Evolutionary conservation across 495 filamentous ascomycete genomes (phyloP), one percentile per base, ranked within the genome.

Genomic region (Stereocaulon alpinum): DNA sequence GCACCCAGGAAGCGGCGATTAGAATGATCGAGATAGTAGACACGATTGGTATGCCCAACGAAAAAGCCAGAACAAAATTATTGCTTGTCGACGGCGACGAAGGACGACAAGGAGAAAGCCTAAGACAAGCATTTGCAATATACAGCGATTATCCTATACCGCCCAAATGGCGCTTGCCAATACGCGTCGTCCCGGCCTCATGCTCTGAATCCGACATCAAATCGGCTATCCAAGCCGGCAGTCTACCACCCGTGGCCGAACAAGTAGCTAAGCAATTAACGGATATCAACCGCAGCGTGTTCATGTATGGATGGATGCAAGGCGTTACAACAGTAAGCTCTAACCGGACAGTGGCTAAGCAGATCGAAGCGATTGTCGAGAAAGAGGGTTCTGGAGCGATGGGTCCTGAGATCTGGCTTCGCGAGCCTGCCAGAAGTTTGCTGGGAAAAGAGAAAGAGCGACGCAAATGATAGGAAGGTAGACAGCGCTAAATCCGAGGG

Each of bases 1-100:
- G 82, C 67, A 87, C 85, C 1, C 63, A 70, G 22, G 80, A 84
- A 63, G 86, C 86, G 0, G 81, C 78, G 1, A 72, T 67, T 18
- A 76, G 83, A 27, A 85, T 88, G 80, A 74, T 75, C 14, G 81
- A 86, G 58, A 86, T 89, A 58, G 82, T 88, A 11, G 69, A 80
- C 40, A 80, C 74, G 0, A 83, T 89, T 49, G 86, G 82, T 3
- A 88, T 84, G 1, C 74, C 77, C 0, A 78, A 78, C 0, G 86
- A 89, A 67, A 80, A 74, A 56, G 65, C 64, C 51, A 72, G 86
- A 20, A 79, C 80, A 34, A 68, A 71, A 4, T 71, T 88, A 15
- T 60, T 89, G 32, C 66, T 87, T 59, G 71, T 52, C 30, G 2
- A 68, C 17, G 68, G 74, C 49, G 74, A 68, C n/a, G 61, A 70